Base-by-base conservation (phyloP, 495 filamentous ascomycete species). In the Cercophora sp. region DNA sequence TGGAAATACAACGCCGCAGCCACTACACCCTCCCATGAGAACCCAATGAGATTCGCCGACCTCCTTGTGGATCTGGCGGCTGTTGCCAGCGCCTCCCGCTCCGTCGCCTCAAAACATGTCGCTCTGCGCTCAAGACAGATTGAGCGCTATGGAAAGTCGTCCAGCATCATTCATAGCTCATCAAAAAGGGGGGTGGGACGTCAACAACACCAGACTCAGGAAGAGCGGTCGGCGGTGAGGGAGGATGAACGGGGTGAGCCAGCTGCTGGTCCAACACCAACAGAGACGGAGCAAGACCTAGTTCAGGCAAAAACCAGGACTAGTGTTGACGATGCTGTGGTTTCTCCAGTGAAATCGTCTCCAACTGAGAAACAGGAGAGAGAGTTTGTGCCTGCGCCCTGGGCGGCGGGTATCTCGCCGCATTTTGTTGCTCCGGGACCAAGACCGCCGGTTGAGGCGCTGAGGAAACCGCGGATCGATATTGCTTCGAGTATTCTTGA, bases 21-120 rank as follows among this genome's bases (percentile, higher is more conserved):
- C n/a, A n/a, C n/a, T n/a, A n/a, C n/a, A n/a, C n/a, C n/a, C n/a
- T n/a, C n/a, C n/a, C n/a, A n/a, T n/a, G n/a, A n/a, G n/a, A n/a
- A n/a, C n/a, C n/a, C n/a, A 41, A 77, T 78, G 75, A 66, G 75
- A 52, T 64, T 78, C 60, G 72, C 67, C 46, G 69, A 77, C 52
- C 61, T 77, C 54, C 71, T 96, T 44, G 74, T 95, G 51, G 91
- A 96, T 72, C 79, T 86, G 55, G 83, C 87, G 52, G 85, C 86
- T 55, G 75, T 96, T 32, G 79, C 86, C 63, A 85, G 81, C 73
- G 91, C 87, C 62, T 85, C 89, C 51, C 82, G 83, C 39, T 77
- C 82, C 8, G 79, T 99, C 42, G 88, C 87, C 13, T 73, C 78
- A 57, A 89, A 89, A 70, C 93, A 97, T 70, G 69, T 88, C 40